Percentiles rank a stretch among this genome's conserved stretches.
phyloP scores from a whole-genome alignment of 345 rosid genomes.

The Gossypium longicalyx region DNA sequence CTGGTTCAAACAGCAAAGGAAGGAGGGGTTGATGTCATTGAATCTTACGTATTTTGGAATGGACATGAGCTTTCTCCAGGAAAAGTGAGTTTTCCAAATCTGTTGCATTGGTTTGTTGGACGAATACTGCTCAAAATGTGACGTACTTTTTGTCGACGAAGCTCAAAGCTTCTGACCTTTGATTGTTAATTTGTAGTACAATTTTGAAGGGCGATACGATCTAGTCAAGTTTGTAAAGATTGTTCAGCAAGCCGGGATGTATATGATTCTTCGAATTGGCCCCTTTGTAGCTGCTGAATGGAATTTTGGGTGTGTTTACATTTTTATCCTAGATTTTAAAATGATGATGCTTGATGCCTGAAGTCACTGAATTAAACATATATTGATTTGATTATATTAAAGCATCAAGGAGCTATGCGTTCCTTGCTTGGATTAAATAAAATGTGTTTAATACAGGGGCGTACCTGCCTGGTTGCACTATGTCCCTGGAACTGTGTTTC shows the following conservation, averaged over 20 bases:
- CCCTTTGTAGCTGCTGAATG: constrained; percentile 95
- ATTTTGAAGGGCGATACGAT: constrained; percentile 75
- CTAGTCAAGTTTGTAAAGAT: constrained; percentile 83
- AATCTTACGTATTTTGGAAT: constrained; percentile 94
- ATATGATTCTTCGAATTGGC: constrained; percentile 90
- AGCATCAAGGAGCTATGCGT: background rate
- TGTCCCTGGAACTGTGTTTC: constrained; percentile 78
- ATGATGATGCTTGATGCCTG: background rate
- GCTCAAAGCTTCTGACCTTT: background rate
- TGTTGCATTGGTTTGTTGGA: background rate
- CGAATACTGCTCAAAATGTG: background rate
- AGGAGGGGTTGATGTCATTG: constrained; percentile 78
- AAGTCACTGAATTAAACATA: background rate
- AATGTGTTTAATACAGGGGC: constrained; percentile 45
- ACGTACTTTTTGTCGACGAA: background rate
- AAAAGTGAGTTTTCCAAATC: constrained; percentile 39
- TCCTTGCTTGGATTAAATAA: background rate
- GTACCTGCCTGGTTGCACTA: constrained; percentile 93
- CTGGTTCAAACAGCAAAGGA: constrained; percentile 80
- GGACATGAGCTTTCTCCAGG: constrained; percentile 80
- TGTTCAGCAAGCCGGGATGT: constrained; percentile 85
- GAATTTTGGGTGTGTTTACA: constrained; percentile 63
- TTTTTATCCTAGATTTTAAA: constrained; percentile 1
- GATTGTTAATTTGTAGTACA: constrained; percentile 43
- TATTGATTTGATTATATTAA: background rate